phyloP scores from a whole-genome alignment of 768 basidiomycete genomes.

The Calocera viscosa region DNA sequence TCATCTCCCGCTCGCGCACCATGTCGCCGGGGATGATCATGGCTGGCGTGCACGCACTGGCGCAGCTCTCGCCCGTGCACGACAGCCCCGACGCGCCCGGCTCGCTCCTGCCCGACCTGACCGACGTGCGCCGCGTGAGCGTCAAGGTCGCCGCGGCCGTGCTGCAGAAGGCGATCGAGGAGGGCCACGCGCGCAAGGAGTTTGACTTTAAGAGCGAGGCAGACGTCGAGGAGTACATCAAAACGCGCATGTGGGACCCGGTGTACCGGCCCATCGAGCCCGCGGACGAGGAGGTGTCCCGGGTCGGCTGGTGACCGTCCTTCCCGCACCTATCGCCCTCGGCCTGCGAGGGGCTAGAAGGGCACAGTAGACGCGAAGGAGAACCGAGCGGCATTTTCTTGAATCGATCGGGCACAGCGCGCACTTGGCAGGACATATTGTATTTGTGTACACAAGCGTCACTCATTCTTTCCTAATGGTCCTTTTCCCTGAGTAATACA shows the following conservation, averaged over 20 bases:
- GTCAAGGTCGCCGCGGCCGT: constrained; percentile 75
- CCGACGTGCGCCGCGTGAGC: constrained; percentile 58
- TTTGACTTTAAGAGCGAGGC: constrained; percentile 38
- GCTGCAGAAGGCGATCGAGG: constrained; percentile 60
- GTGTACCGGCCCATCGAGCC: constrained; percentile 32
- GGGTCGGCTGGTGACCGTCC: neutral
- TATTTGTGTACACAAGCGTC: neutral
- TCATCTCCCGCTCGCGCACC: constrained; percentile 47
- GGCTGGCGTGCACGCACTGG: constrained; percentile 61
- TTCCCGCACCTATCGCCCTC: neutral
- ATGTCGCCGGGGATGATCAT: constrained; percentile 84
- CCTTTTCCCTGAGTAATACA: neutral
- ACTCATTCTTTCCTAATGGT: neutral
- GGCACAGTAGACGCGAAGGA: too few species aligned
- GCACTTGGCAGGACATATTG: neutral
- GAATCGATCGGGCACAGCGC: neutral
- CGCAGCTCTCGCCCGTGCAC: constrained; percentile 60
- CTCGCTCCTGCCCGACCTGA: constrained; percentile 64
- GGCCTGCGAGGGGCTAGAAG: neutral
- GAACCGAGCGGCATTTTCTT: neutral
- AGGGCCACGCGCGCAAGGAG: constrained; percentile 48
- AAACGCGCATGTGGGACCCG: constrained; percentile 48
- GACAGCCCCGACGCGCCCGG: constrained; percentile 45
- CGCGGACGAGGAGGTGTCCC: neutral
- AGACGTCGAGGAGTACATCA: constrained; percentile 42